A percentile compares a stretch with the other conserved stretches of the same genome.
These are phyloP conservation scores for Aspergillus sp. DNA, from an alignment of 2,329 filamentous ascomycete genomes.

Conservation along the genomic window DNA sequence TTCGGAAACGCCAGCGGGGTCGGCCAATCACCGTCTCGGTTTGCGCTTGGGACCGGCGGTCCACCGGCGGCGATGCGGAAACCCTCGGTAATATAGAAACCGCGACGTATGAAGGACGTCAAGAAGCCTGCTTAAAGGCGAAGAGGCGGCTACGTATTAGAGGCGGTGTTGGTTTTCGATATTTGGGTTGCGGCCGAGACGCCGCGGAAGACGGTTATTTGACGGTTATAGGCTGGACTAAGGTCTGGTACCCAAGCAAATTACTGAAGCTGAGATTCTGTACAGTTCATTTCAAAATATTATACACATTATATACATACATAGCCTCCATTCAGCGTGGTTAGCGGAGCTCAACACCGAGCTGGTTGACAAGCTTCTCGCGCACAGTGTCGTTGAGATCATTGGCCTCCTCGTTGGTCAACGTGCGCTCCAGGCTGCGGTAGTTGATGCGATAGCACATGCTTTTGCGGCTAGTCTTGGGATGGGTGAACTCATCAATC, in stretches of 20 bases:
- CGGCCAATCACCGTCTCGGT: slow-evolving; percentile 34
- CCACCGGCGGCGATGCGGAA: slow-evolving; percentile 15
- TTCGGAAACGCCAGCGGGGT: slow-evolving; percentile 20
- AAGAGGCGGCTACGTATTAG: not conserved
- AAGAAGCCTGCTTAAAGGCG: not conserved
- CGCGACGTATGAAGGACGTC: not conserved
- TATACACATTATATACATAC: slow-evolving; percentile 5
- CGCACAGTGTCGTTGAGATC: slow-evolving; percentile 69
- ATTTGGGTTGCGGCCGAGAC: not conserved
- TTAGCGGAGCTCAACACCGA: slow-evolving; percentile 78
- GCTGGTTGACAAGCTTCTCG: slow-evolving; percentile 62
- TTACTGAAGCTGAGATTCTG: not conserved
- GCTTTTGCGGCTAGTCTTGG: slow-evolving; percentile 78
- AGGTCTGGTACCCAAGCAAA: not conserved
- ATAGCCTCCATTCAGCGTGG: not conserved
- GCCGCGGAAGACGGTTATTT: not conserved
- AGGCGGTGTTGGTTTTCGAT: not conserved
- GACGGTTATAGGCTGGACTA: not conserved
- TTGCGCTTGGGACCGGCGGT: slow-evolving; percentile 14
- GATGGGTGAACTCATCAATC: slow-evolving; percentile 84
- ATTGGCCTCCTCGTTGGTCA: slow-evolving; percentile 82
- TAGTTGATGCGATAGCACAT: slow-evolving; percentile 94
- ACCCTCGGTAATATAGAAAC: slow-evolving; percentile 17
- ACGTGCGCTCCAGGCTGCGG: slow-evolving; percentile 82
- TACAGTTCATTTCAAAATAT: slow-evolving; percentile 4